Percentiles rank a stretch among this genome's conserved stretches.
Conservation (phyloP, 192 early-diverging fungal species). For the Podila minutissima region DNA sequence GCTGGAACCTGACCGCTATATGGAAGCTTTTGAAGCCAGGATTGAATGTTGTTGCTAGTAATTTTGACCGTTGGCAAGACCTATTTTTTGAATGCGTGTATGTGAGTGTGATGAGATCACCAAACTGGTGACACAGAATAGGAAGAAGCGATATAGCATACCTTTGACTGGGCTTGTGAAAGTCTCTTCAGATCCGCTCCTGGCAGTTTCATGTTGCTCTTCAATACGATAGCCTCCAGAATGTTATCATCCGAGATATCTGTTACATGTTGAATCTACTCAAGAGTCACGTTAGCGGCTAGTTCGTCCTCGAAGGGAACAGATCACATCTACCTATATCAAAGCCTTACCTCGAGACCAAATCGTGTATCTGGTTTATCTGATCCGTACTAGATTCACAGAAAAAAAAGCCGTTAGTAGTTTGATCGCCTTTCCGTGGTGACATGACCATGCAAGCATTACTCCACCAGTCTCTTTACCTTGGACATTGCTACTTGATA, state of each 20-base stretch:
- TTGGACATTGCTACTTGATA: conserved; percentile 84
- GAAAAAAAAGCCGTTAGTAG: no score
- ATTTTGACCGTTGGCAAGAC: conserved; percentile 56
- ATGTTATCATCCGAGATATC: conserved; percentile 30
- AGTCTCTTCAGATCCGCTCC: conserved; percentile 48
- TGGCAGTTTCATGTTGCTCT: conserved; percentile 45
- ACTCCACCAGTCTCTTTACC: conserved; percentile 24
- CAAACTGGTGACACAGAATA: not conserved
- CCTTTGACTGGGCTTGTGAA: conserved; percentile 7
- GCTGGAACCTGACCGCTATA: conserved; percentile 26
- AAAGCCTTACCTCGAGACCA: conserved; percentile 70
- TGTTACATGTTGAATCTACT: conserved; percentile 43
- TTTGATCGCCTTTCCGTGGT: not conserved
- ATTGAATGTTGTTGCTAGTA: conserved; percentile 52
- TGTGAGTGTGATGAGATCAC: not conserved
- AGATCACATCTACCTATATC: not conserved
- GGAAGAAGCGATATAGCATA: not conserved
- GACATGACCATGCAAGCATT: not conserved
- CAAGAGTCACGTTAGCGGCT: not conserved
- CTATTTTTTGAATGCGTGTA: not conserved
- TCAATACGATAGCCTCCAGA: conserved; percentile 65
- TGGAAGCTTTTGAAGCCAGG: conserved; percentile 51
- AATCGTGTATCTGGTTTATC: conserved; percentile 93
- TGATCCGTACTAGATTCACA: conserved; percentile 72
- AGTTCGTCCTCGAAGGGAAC: no score